Conservation (phyloP, 495 filamentous ascomycete genomes). For the Penicillium bialowiezense region DNA sequence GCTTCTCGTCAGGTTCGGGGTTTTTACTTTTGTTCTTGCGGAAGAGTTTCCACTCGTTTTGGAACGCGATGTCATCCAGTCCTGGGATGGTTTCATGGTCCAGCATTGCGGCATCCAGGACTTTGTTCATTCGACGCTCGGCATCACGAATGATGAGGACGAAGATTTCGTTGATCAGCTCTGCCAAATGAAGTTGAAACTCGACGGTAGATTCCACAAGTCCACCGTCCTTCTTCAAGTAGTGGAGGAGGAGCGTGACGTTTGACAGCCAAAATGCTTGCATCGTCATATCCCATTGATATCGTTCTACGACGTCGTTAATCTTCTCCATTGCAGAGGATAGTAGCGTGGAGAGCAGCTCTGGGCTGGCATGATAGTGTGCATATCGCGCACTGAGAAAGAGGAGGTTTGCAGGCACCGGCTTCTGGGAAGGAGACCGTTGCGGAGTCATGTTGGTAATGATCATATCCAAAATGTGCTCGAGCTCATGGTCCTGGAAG, state of each 20-base stretch:
- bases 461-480: conserved; percentile 86
- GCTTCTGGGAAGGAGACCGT: conserved; percentile 91
- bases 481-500: conserved; percentile 91
- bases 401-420: conserved; percentile 93
- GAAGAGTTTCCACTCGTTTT: conserved; percentile 97
- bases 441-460: conserved; percentile 99
- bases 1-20: conserved; percentile 80
- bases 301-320: conserved; percentile 86
- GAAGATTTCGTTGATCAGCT: conserved; percentile 97
- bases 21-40: conserved; percentile 85
- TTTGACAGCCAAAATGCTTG: conserved; percentile 99
- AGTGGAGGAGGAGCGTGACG: conserved; percentile 89
- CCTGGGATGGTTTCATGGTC: conserved; percentile 98
- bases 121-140: conserved; percentile 96
- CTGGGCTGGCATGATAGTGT: conserved; percentile 88
- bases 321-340: conserved; percentile 92
- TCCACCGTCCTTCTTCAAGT: conserved; percentile 90
- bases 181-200: conserved; percentile 89
- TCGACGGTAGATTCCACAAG: conserved; percentile 78
- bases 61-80: conserved; percentile 93
- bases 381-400: conserved; percentile 96
- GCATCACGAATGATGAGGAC: conserved; percentile 97
- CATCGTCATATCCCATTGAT: conserved; percentile 99
- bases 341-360: conserved; percentile 76
- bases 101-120: conserved; percentile 87